phyloP scores from a whole-genome alignment of 139 green algal genomes.

The Volvox africanus region DNA sequence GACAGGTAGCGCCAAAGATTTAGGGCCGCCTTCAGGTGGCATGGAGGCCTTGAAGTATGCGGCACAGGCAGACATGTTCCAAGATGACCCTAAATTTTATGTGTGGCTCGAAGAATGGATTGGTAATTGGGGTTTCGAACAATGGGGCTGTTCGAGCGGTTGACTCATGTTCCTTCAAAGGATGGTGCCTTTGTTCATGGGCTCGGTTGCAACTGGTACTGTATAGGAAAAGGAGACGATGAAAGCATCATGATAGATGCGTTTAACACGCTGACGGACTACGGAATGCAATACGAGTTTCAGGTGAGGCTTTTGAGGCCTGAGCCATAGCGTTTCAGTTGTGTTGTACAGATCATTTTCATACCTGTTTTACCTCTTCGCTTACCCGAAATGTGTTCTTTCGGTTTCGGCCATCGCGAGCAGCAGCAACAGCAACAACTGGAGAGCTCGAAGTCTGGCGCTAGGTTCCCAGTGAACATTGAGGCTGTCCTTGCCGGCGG shows the following conservation, averaged over 20 bases:
- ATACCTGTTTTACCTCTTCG: too few species aligned
- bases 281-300: conserved; percentile 16
- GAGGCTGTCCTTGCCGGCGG: background rate
- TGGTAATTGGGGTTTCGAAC: background rate
- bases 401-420: too few species aligned
- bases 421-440: background rate
- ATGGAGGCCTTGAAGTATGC: conserved; percentile 14
- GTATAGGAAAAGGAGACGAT: conserved; percentile 29
- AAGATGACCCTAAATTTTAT: conserved; percentile 43
- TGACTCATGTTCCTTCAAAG: background rate
- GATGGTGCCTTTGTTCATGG: background rate
- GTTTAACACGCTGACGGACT: conserved; percentile 16
- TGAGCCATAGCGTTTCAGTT: too few species aligned
- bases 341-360: too few species aligned
- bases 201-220: background rate
- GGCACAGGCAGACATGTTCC: conserved; percentile 1
- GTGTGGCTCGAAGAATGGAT: conserved; percentile 16
- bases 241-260: conserved; percentile 9
- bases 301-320: background rate
- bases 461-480: too few species aligned
- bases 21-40: background rate
- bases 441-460: too few species aligned
- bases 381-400: too few species aligned
- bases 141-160: too few species aligned
- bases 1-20: background rate